phyloP scores from a whole-genome alignment of 129 eudicot genomes.

The Pittosporum tobira region DNA sequence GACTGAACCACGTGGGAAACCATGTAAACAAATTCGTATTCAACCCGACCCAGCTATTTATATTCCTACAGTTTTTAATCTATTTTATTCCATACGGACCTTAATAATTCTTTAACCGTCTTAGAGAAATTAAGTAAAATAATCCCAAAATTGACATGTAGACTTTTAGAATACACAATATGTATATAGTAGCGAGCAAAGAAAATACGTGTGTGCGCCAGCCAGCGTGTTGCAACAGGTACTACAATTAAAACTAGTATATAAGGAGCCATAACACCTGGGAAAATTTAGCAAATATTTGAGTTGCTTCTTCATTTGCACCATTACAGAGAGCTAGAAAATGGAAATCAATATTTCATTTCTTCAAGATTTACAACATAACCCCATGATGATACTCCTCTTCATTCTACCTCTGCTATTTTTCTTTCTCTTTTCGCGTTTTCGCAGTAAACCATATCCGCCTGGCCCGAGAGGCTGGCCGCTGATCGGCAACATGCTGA shows the following conservation, averaged over 20 bases:
- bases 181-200: not conserved
- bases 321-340: not conserved
- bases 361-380: conserved; percentile 15
- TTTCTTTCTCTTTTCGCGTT: conserved; percentile 20
- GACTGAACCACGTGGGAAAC: too few relatives aligned
- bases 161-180: not conserved
- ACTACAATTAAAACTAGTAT: not conserved
- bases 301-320: not conserved
- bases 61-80: too few relatives aligned
- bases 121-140: too few relatives aligned
- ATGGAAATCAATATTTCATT: conserved; percentile 7
- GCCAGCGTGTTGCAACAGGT: not conserved
- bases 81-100: too few relatives aligned
- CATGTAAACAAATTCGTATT: too few relatives aligned
- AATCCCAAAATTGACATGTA: not conserved
- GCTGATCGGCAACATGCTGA: conserved; percentile 71
- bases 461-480: conserved; percentile 89
- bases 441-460: conserved; percentile 41
- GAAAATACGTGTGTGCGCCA: not conserved
- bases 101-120: too few relatives aligned
- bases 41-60: too few relatives aligned
- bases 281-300: not conserved
- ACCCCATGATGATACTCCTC: conserved; percentile 18
- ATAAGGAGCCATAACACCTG: not conserved
- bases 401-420: conserved; percentile 31